These are phyloP conservation scores for Platanus orientalis DNA, from an alignment of 164 flowering plant species.

Conservation along the genomic window DNA sequence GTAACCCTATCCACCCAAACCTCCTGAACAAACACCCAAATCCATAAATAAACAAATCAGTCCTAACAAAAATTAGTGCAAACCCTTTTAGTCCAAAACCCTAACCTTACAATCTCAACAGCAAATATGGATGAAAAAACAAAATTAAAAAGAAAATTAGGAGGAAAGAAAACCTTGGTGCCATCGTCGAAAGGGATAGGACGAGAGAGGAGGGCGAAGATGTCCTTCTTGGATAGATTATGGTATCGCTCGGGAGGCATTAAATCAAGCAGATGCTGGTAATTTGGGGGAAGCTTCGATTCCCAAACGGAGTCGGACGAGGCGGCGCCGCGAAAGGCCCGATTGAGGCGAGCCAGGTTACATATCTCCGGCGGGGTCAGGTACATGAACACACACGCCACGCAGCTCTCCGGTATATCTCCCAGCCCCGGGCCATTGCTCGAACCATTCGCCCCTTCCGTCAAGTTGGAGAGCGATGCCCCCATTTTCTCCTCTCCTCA, in stretches of 20 bases:
- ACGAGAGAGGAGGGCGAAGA: slow-evolving; percentile 85
- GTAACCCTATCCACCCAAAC: slow-evolving; percentile 85
- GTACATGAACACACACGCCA: slow-evolving; percentile 80
- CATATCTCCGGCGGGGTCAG: slow-evolving; percentile 99
- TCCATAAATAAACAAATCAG: not conserved
- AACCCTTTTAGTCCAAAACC: slow-evolving; percentile 3
- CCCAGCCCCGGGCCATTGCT: slow-evolving; percentile 71
- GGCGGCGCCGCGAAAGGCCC: slow-evolving; percentile 96
- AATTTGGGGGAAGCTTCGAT: slow-evolving; percentile 71
- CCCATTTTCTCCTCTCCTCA: slow-evolving; percentile 13
- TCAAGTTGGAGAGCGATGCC: slow-evolving; percentile 60
- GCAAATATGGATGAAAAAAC: not conserved
- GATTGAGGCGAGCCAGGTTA: slow-evolving; percentile 83
- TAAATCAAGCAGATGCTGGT: slow-evolving; percentile 56
- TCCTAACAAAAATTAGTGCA: too few species aligned
- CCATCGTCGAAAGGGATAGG: slow-evolving; percentile 71
- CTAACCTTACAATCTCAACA: slow-evolving; percentile 5
- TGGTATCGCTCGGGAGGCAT: slow-evolving; percentile 40
- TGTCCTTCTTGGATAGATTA: slow-evolving; percentile 62
- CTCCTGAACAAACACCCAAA: slow-evolving; percentile 42
- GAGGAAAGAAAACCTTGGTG: slow-evolving; percentile 47
- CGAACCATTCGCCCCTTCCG: slow-evolving; percentile 49
- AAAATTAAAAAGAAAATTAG: not conserved
- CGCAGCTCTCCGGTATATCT: slow-evolving; percentile 96
- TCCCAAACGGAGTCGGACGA: slow-evolving; percentile 96